Percentiles rank a stretch among this genome's conserved stretches.
Conservation (phyloP, 140 eudicot species). For the Anethum foeniculum region DNA sequence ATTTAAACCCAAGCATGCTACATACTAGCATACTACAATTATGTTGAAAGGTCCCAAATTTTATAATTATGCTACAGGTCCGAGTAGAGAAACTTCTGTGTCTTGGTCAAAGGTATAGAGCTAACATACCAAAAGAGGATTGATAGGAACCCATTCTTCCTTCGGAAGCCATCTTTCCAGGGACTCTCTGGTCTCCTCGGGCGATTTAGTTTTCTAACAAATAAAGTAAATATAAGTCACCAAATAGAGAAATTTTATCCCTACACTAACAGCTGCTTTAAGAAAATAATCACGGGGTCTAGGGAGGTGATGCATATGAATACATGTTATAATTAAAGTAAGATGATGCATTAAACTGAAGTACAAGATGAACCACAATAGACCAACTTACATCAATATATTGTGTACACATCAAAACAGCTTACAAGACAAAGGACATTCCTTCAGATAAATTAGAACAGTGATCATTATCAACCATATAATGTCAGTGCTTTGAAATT, state of each 20-base stretch:
- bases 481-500: not conserved
- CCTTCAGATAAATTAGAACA: not conserved
- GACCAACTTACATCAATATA: not conserved
- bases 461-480: not conserved
- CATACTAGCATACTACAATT: not conserved
- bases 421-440: not conserved
- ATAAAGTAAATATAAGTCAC: not conserved
- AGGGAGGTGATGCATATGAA: not conserved
- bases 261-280: not conserved
- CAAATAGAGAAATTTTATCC: not conserved
- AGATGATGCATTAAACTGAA: not conserved
- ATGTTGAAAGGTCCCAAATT: not conserved
- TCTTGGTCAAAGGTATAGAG: not conserved
- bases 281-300: too few relatives aligned
- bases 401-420: not conserved
- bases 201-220: constrained; percentile 50
- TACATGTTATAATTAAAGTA: not conserved
- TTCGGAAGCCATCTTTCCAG: constrained; percentile 90
- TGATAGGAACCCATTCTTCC: constrained; percentile 91
- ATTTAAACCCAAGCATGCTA: not conserved
- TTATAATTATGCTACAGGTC: not conserved
- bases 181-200: constrained; percentile 71
- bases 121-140: constrained; percentile 77
- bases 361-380: not conserved
- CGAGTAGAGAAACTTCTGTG: not conserved